Base-by-base conservation (phyloP, 345 rosid genomes). In the Ricinus communis region DNA sequence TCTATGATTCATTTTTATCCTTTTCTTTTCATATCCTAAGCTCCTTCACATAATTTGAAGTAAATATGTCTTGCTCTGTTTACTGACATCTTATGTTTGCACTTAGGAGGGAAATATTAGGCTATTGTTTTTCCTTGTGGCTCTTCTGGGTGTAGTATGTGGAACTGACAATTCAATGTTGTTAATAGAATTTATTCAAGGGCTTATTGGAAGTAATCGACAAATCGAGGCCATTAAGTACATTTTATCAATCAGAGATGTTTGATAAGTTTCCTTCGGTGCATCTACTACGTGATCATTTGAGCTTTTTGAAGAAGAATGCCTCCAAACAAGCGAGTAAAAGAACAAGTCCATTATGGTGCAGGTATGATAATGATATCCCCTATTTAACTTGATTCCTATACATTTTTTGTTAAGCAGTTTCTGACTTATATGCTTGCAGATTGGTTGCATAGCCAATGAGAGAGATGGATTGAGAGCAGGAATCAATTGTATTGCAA, bases 231-330 rank as follows among this genome's bases (percentile, higher is more conserved):
- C 88, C 67, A 47, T 82, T 15, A 68, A 70, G 31, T 81, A 76
- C 77, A 81, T 83, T 36, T n/a, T 70, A 62, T 76, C 67, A 73
- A 54, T 67, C 82, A 27, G 70, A 67, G 56, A 47, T 82, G 82
- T 71, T 63, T 49, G 70, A 81, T 2, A 71, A 64, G 70, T 84
- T 84, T 49, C 78, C 72, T 22, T 81, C 76, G 1, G 65, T 78
- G 3, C 65, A 79, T 38, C 64, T 86, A 16, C 56, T 86, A 74
- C 62, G 74, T 24, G 77, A 86, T 24, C 55, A 36, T 71, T 65
- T 82, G 74, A 77, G 55, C 65, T 71, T 56, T 22, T 76, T 41
- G 7, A 27, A 27, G 66, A 65, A 57, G 66, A 65, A 57, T 24
- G 56, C 30, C 28, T 45, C 68, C 27, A 71, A 67, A 49, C 68